Evolutionary conservation across 495 filamentous ascomycete species (phyloP), one percentile per base, ranked within the genome.

Genomic region (Articulospora tetracladia): DNA sequence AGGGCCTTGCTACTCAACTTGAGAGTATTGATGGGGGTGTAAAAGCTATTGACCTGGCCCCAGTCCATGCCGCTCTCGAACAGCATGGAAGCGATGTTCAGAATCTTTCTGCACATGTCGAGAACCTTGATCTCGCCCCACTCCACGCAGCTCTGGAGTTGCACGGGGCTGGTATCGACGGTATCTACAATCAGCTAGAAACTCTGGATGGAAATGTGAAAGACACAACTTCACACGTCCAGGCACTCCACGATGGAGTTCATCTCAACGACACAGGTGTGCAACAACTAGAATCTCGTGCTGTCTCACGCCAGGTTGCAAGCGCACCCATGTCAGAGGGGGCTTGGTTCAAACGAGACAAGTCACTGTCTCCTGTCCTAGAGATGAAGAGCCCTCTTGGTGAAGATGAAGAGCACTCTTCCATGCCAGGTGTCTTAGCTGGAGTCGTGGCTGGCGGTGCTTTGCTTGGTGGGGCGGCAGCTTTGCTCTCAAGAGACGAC

Each of bases 21-120:
- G 59, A 58, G 19, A 47, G 22, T 15, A 60, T 66, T 10, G 34
- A 57, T 28, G 30, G 32, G 6, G 53, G 57, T 26, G 26, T 67
- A 12, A 57, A 60, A 24, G 55, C 25, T 30, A 48, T 64, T 26
- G 56, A 60, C 32, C n/a, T 60, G 0, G 48, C 28, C 2, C 10
- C 23, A 25, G 15, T 67, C 17, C 60, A 26, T 23, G 30, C 30
- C 4, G 26, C 53, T 10, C 22, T 67, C 24, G 53, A 63, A 47
- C 17, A 49, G 19, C 27, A 46, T 20, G 34, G 30, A 8, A 39
- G 24, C 4, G 28, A 39, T n/a, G 53, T 66, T 17, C 55, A 56
- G 23, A 41, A 53, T 12, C 19, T 66, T 8, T 44, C 39, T 44
- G 17, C 7, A 3, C 39, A 44, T 19, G 11, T 44, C 3, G 39